Evolutionary conservation across 1,284 basidiomycete genomes (phyloP).

Genomic region (Omphalotus olearius): DNA sequence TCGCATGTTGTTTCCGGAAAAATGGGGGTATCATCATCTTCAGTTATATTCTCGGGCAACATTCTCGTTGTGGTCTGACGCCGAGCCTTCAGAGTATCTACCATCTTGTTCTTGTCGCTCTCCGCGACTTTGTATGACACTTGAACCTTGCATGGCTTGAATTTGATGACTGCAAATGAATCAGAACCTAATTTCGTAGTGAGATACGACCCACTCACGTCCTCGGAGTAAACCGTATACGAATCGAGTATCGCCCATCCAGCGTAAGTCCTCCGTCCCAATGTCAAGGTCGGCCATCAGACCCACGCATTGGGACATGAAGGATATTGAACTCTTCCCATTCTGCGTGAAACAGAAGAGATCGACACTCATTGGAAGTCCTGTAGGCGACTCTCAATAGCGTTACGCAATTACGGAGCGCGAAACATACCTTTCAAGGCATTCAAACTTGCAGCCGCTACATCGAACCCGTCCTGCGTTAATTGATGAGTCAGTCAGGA

Average conservation of each 20-base stretch:
- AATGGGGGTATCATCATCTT: slow-evolving; percentile 15
- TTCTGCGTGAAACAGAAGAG: slow-evolving; percentile 77
- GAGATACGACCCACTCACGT: slow-evolving; percentile 33
- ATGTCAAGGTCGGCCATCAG: slow-evolving; percentile 91
- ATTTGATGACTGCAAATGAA: slow-evolving; percentile 49
- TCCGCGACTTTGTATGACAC: slow-evolving; percentile 71
- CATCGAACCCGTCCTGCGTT: slow-evolving; percentile 67
- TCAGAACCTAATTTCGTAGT: not conserved
- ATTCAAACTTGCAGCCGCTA: slow-evolving; percentile 75
- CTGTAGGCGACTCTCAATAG: slow-evolving; percentile 28
- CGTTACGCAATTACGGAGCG: not conserved
- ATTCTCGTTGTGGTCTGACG: slow-evolving; percentile 15
- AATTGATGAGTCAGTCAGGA: slow-evolving; percentile 9
- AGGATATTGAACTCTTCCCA: slow-evolving; percentile 71
- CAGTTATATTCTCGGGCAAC: slow-evolving; percentile 14
- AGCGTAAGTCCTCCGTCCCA: slow-evolving; percentile 85
- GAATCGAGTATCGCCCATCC: slow-evolving; percentile 94
- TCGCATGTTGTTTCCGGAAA: slow-evolving; percentile 41
- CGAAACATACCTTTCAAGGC: slow-evolving; percentile 74
- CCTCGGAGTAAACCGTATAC: slow-evolving; percentile 79
- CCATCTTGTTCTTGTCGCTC: slow-evolving; percentile 73
- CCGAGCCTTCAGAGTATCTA: slow-evolving; percentile 35
- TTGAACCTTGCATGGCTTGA: slow-evolving; percentile 66
- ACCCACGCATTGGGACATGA: slow-evolving; percentile 86
- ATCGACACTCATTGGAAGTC: slow-evolving; percentile 74